Evolutionary conservation across 768 basidiomycete genomes (phyloP).

Genomic region (Suillus sp.): DNA sequence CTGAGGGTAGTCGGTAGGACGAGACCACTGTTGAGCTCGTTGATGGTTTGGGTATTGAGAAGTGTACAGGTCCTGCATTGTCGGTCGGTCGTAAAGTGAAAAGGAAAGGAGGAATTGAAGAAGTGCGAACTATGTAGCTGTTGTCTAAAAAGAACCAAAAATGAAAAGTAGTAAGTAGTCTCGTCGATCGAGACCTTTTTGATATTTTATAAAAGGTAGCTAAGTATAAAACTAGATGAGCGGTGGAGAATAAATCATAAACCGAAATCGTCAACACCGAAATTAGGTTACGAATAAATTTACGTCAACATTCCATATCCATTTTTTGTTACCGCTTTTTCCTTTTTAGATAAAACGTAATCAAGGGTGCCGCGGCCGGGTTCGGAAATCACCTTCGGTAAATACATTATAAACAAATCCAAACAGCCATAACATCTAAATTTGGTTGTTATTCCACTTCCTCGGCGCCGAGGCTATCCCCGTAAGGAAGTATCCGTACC

Average conservation of each 20-base stretch:
- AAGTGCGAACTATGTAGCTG: conserved; percentile 33
- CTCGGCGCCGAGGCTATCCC: conserved; percentile 47
- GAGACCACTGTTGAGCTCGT: conserved; percentile 46
- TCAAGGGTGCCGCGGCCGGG: conserved; percentile 41
- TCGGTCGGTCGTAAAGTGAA: conserved; percentile 39
- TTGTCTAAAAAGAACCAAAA: conserved; percentile 26
- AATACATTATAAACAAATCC: conserved; percentile 22
- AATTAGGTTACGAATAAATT: conserved; percentile 26
- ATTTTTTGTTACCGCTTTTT: conserved; percentile 36
- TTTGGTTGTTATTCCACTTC: conserved; percentile 31
- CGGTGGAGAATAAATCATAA: conserved; percentile 34
- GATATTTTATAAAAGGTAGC: conserved; percentile 23
- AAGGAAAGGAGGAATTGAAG: conserved; percentile 33
- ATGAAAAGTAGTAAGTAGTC: conserved; percentile 29
- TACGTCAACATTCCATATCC: conserved; percentile 32
- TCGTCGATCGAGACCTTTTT: conserved; percentile 32
- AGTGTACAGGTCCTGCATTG: conserved; percentile 52
- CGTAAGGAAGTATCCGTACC: conserved; percentile 35
- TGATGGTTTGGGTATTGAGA: conserved; percentile 37
- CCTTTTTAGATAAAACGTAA: conserved; percentile 34
- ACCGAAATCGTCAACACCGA: conserved; percentile 38
- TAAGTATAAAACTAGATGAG: conserved; percentile 37
- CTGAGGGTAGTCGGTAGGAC: conserved; percentile 37
- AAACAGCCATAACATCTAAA: conserved; percentile 28
- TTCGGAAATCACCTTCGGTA: conserved; percentile 40